Conservation (phyloP, 2,329 filamentous ascomycete species). For the Pseudofabraea citricarpa region DNA sequence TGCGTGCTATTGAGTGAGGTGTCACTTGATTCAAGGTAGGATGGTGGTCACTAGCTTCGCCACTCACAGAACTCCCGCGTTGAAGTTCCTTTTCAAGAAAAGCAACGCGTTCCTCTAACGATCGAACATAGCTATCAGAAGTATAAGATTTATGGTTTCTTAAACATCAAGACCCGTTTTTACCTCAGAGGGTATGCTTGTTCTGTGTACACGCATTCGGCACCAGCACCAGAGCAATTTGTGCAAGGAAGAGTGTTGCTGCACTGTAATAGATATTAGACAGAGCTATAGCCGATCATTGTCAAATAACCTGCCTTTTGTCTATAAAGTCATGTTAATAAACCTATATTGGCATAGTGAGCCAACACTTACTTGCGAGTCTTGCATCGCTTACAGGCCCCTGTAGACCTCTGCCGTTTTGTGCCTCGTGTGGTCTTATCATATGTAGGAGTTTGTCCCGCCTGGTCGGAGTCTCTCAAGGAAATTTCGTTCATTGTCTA, state of each 20-base stretch:
- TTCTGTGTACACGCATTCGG: not conserved
- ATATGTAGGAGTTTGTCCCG: not conserved
- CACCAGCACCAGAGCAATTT: not conserved
- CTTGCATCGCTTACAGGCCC: conserved; percentile 1
- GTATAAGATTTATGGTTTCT: not conserved
- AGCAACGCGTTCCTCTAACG: not conserved
- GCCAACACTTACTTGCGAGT: not conserved
- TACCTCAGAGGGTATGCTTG: not conserved
- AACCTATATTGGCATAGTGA: not conserved
- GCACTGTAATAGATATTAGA: not conserved
- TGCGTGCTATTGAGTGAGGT: not conserved
- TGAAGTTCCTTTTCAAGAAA: not conserved
- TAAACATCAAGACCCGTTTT: not conserved
- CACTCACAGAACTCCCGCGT: not conserved
- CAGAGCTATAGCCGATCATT: not conserved
- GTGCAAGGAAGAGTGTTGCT: conserved; percentile 1
- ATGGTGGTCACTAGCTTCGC: conserved; percentile 1
- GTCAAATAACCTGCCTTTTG: not conserved
- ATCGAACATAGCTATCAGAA: not conserved
- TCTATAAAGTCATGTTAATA: not conserved
- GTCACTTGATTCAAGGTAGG: not conserved
- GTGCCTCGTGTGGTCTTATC: conserved; percentile 1
- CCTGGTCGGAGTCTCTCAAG: not conserved
- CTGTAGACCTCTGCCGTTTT: not conserved
- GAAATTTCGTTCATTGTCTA: not conserved